phyloP scores from a whole-genome alignment of 306 rosid genomes.

The Quercus rubra region DNA sequence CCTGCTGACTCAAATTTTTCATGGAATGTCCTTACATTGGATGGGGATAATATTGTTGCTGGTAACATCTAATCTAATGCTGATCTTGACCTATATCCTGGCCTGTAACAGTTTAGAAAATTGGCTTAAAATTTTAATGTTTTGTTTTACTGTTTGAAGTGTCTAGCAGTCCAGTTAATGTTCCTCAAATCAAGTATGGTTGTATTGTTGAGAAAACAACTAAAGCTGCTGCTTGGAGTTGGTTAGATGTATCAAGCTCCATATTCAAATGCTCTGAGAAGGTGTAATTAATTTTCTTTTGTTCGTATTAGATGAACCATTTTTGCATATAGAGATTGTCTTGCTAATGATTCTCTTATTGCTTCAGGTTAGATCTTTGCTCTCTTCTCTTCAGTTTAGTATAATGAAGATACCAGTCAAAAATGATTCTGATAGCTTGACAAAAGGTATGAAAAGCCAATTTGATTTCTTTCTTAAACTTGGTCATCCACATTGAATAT shows the following conservation, averaged over 20 bases:
- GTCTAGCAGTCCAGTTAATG: constrained; percentile 80
- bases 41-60: constrained; percentile 78
- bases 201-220: constrained; percentile 46
- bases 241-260: constrained; percentile 66
- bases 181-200: constrained; percentile 85
- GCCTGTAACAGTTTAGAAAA: constrained; percentile 1
- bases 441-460: constrained; percentile 54
- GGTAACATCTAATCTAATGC: constrained; percentile 54
- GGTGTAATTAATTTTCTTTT: constrained; percentile 44
- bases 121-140: not conserved
- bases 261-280: constrained; percentile 62
- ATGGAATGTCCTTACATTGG: constrained; percentile 73
- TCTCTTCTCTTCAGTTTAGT: constrained; percentile 62
- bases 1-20: constrained; percentile 68
- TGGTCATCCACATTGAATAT: not conserved
- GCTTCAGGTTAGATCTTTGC: constrained; percentile 66
- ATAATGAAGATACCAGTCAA: constrained; percentile 71
- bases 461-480: constrained; percentile 14
- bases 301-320: not conserved
- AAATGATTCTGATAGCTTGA: constrained; percentile 53
- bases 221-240: constrained; percentile 57
- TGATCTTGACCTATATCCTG: constrained; percentile 11
- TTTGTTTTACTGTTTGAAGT: constrained; percentile 46
- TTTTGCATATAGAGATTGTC: constrained; percentile 16
- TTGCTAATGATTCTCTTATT: constrained; percentile 4